phyloP scores from a whole-genome alignment of 2,329 filamentous ascomycete genomes.

The Grosmannia huntii region DNA sequence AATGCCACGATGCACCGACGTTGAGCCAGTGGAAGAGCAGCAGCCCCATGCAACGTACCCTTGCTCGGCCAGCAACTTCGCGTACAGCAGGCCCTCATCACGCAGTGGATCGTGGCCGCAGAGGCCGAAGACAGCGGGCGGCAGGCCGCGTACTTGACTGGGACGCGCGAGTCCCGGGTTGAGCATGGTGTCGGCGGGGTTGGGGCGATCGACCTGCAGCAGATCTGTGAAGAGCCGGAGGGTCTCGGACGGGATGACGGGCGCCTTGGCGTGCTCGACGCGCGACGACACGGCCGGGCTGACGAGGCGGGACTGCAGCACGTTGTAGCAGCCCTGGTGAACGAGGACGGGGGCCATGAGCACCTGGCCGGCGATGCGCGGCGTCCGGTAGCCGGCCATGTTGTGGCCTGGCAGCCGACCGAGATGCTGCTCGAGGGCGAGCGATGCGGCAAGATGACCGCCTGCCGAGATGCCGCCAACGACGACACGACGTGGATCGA shows the following conservation, averaged over 20 bases:
- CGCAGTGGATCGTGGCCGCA: slow-evolving; percentile 9
- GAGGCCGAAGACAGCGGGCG: slow-evolving; percentile 8
- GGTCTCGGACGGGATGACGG: slow-evolving; percentile 29
- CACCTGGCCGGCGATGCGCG: slow-evolving; percentile 26
- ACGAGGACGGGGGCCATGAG: slow-evolving; percentile 18
- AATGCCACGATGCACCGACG: no score
- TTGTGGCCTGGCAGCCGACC: slow-evolving; percentile 25
- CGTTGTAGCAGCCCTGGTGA: slow-evolving; percentile 15
- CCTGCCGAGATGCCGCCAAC: slow-evolving; percentile 27
- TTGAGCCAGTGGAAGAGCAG: no score
- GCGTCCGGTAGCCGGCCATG: slow-evolving; percentile 21
- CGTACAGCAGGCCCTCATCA: slow-evolving; percentile 11
- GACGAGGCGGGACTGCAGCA: slow-evolving; percentile 23
- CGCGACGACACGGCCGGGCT: slow-evolving; percentile 26
- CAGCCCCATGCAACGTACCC: slow-evolving; percentile 8
- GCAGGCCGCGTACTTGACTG: slow-evolving; percentile 22
- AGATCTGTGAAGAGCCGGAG: slow-evolving; percentile 20
- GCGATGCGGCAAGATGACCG: slow-evolving; percentile 9
- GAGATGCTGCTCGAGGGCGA: slow-evolving; percentile 6
- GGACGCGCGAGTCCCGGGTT: slow-evolving; percentile 24
- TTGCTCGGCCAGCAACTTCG: slow-evolving; percentile 3
- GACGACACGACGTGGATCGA: slow-evolving; percentile 21
- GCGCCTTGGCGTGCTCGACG: slow-evolving; percentile 23
- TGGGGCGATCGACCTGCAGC: slow-evolving; percentile 15
- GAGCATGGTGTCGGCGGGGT: slow-evolving; percentile 21